These are phyloP conservation scores for Dujonia santamariae DNA, from an alignment of 1,139 yeast species.

Conservation along the genomic window DNA sequence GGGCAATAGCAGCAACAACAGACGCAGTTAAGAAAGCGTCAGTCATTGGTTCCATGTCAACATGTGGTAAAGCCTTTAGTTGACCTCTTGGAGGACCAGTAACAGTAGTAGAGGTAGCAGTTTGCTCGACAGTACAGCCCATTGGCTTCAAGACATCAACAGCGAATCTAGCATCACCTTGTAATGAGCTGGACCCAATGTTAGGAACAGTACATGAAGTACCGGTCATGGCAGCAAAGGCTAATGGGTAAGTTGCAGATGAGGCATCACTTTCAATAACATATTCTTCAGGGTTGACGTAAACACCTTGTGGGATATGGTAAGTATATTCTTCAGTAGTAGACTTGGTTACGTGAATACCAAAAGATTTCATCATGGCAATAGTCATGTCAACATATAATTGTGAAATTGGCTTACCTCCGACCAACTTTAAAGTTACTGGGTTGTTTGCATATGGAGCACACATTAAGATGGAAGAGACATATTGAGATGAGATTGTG, in stretches of 20 bases:
- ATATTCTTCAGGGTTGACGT: constrained; percentile 78
- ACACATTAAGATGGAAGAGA: constrained; percentile 92
- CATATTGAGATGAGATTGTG: constrained; percentile 95
- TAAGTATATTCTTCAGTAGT: constrained; percentile 76
- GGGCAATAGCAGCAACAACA: constrained; percentile 91
- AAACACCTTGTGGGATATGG: constrained; percentile 81
- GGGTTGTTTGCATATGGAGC: constrained; percentile 94
- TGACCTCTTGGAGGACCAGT: constrained; percentile 77
- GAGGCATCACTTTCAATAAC: constrained; percentile 98
- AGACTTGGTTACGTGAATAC: constrained; percentile 73
- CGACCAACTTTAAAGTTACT: constrained; percentile 82
- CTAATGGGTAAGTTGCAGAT: constrained; percentile 95
- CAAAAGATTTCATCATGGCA: constrained; percentile 90
- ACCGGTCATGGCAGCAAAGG: constrained; percentile 97
- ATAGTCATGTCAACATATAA: constrained; percentile 96
- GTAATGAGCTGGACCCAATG: constrained; percentile 87
- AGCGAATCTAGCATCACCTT: constrained; percentile 97
- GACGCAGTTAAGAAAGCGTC: constrained; percentile 97
- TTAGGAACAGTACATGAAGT: constrained; percentile 90
- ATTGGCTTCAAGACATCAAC: constrained; percentile 87
- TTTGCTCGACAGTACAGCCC: constrained; percentile 90
- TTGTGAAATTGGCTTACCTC: constrained; percentile 96
- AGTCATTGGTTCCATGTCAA: constrained; percentile 99
- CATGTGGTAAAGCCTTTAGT: constrained; percentile 65
- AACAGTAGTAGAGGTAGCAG: constrained; percentile 83